phyloP scores from a whole-genome alignment of 2,329 filamentous ascomycete genomes.

The Diaporthe aspalathi region DNA sequence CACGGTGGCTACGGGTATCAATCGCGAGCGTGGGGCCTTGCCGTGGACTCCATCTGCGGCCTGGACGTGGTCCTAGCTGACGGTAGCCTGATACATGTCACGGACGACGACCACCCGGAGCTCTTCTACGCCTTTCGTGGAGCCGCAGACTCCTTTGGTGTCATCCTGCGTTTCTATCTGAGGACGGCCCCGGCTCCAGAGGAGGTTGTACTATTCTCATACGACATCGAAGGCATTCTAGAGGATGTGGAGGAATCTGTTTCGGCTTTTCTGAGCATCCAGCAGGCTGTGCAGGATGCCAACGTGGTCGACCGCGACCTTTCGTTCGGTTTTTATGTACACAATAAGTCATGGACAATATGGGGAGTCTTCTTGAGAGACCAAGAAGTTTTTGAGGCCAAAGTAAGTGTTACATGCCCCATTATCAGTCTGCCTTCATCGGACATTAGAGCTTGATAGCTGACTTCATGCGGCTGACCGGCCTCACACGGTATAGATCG shows the following conservation, averaged over 20 bases:
- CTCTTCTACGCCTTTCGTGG: slow-evolving; percentile 32
- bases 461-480: not conserved
- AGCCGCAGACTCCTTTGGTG: slow-evolving; percentile 29
- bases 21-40: slow-evolving; percentile 33
- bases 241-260: slow-evolving; percentile 21
- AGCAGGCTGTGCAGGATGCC: slow-evolving; percentile 18
- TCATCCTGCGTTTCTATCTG: slow-evolving; percentile 28
- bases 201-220: slow-evolving; percentile 14
- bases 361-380: slow-evolving; percentile 24
- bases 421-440: not conserved
- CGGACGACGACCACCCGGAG: slow-evolving; percentile 2
- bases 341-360: slow-evolving; percentile 26
- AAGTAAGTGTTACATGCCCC: not conserved
- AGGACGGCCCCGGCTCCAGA: slow-evolving; percentile 16
- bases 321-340: slow-evolving; percentile 29
- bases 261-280: slow-evolving; percentile 13
- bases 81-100: slow-evolving; percentile 15
- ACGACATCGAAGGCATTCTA: slow-evolving; percentile 16
- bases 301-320: slow-evolving; percentile 24
- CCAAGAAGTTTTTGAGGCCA: not conserved
- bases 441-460: not conserved
- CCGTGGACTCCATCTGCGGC: slow-evolving; percentile 13
- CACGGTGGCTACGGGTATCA: slow-evolving; percentile 33
- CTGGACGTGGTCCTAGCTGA: slow-evolving; percentile 30
- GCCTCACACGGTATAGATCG: not conserved